These are phyloP conservation scores for Pichia deserticola DNA, from an alignment of 805 yeast genomes.

Conservation along the genomic window DNA sequence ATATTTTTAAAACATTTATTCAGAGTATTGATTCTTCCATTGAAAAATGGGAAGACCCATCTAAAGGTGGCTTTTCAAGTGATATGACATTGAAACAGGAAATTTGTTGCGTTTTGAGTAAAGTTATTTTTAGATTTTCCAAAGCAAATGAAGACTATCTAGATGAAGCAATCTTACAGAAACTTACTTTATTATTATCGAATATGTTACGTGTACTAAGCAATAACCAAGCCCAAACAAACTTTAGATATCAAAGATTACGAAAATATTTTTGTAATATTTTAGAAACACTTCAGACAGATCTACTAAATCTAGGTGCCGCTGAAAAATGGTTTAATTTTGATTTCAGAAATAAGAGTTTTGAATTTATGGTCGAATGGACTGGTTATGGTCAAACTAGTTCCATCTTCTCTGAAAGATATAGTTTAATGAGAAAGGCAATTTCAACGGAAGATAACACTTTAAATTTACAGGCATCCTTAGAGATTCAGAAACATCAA, in stretches of 20 bases:
- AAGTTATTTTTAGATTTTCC: conserved; percentile 59
- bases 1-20: conserved; percentile 74
- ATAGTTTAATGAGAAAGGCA: conserved; percentile 44
- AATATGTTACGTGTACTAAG: conserved; percentile 51
- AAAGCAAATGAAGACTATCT: conserved; percentile 41
- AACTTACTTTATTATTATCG: conserved; percentile 53
- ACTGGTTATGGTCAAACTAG: conserved; percentile 78
- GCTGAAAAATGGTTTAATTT: conserved; percentile 68
- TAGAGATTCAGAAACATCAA: conserved; percentile 71
- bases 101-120: conserved; percentile 63
- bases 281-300: conserved; percentile 63
- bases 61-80: conserved; percentile 5
- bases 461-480: conserved; percentile 56
- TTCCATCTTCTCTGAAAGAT: conserved; percentile 56
- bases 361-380: conserved; percentile 85
- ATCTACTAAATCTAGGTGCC: conserved; percentile 36
- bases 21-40: conserved; percentile 65
- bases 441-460: conserved; percentile 30
- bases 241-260: conserved; percentile 65
- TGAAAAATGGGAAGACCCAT: conserved; percentile 46
- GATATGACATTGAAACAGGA: conserved; percentile 51
- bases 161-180: conserved; percentile 65
- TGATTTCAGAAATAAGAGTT: conserved; percentile 76
- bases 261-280: conserved; percentile 81
- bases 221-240: conserved; percentile 48